phyloP scores from a whole-genome alignment of 2,329 filamentous ascomycete species.

The Onygena corvina region DNA sequence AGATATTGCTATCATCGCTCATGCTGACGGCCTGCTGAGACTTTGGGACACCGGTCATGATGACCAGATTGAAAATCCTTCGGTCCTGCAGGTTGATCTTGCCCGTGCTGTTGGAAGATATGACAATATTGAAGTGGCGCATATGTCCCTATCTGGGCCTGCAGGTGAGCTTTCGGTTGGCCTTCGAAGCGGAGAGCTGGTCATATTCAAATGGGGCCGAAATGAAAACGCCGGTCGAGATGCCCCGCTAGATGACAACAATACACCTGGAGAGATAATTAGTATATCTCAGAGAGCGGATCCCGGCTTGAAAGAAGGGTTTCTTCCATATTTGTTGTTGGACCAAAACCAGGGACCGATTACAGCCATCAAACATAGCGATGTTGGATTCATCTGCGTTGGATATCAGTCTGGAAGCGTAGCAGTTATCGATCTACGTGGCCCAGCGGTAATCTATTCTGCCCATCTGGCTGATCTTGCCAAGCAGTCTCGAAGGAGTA shows the following conservation, averaged over 20 bases:
- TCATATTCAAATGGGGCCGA: conserved; percentile 75
- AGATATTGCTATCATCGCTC: conserved; percentile 73
- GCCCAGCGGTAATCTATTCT: conserved; percentile 71
- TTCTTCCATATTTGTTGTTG: conserved; percentile 69
- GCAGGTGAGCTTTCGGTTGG: conserved; percentile 80
- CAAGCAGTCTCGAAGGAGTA: conserved; percentile 63
- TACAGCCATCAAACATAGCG: conserved; percentile 69
- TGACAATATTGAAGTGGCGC: conserved; percentile 61
- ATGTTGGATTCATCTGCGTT: conserved; percentile 80
- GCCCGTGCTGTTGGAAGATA: conserved; percentile 69
- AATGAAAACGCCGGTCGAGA: conserved; percentile 63
- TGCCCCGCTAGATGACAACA: conserved; percentile 38
- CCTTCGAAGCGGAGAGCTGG: conserved; percentile 67
- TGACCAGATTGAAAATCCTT: conserved; percentile 83
- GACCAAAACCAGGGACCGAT: conserved; percentile 74
- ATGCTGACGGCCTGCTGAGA: conserved; percentile 82
- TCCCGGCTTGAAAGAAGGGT: conserved; percentile 59
- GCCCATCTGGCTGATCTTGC: conserved; percentile 59
- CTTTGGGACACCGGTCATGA: conserved; percentile 87
- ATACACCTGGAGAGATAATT: conserved; percentile 57
- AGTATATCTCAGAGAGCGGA: conserved; percentile 65
- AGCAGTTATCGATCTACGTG: conserved; percentile 74
- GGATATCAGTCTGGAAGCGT: conserved; percentile 75
- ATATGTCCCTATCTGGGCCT: conserved; percentile 66
- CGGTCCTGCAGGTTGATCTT: conserved; percentile 73